Evolutionary conservation across 192 early-diverging fungal genomes (phyloP).

Genomic region (Umbelopsis isabellina): DNA sequence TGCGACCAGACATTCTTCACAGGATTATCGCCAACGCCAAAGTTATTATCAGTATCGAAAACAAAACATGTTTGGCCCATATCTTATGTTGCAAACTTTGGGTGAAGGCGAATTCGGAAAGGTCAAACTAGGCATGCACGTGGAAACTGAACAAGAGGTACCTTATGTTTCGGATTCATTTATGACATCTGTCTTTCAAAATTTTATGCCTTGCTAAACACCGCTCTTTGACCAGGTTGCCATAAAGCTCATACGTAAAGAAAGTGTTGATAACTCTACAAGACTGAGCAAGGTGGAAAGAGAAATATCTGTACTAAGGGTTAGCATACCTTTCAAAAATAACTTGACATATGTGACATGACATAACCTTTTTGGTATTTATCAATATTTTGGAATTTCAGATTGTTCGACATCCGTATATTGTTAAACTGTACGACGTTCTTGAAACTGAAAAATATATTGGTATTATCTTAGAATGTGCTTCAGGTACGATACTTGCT

Average conservation of each 20-base stretch:
- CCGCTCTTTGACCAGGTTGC: slow-evolving; percentile 64
- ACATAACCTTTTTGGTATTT: neutral
- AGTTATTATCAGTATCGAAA: slow-evolving; percentile 33
- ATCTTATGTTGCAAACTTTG: slow-evolving; percentile 92
- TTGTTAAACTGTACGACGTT: slow-evolving; percentile 92
- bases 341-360: neutral
- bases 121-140: slow-evolving; percentile 93
- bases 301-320: slow-evolving; percentile 93
- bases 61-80: slow-evolving; percentile 83
- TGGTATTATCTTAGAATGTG: slow-evolving; percentile 97
- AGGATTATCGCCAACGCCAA: slow-evolving; percentile 15
- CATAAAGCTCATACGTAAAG: slow-evolving; percentile 95
- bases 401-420: slow-evolving; percentile 87
- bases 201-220: slow-evolving; percentile 10
- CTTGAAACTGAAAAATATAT: slow-evolving; percentile 97
- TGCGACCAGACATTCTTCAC: slow-evolving; percentile 29
- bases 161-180: slow-evolving; percentile 27
- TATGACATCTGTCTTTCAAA: slow-evolving; percentile 19
- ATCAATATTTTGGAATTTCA: slow-evolving; percentile 37
- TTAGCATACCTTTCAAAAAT: slow-evolving; percentile 38
- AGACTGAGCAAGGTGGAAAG: slow-evolving; percentile 89
- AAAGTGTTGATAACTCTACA: slow-evolving; percentile 80
- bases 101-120: slow-evolving; percentile 99
- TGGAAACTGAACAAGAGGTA: slow-evolving; percentile 71
- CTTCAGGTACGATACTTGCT: slow-evolving; percentile 63